Base-by-base conservation (phyloP, 805 yeast species). In the Saccharomycopsis synnaedendra region DNA sequence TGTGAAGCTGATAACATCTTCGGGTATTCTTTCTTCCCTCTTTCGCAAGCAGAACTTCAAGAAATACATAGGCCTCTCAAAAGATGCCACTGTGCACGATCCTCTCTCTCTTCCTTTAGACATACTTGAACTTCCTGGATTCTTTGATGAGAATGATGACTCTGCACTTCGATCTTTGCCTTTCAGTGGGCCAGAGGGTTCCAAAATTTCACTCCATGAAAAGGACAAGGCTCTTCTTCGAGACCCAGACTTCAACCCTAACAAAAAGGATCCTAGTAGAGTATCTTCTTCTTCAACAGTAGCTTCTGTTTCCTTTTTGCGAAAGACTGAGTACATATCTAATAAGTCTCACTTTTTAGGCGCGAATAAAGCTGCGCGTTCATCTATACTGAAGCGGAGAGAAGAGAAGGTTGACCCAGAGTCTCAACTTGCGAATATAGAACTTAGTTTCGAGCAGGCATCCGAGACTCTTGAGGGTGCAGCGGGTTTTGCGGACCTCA, bases 261-360 rank as follows among this genome's bases (percentile, higher is more conserved):
- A 37, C 11, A 47, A 41, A 28, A 42, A 45, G 11, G 72, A 43
- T 11, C 37, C 38, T 38, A 32, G 42, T 11, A 10, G 37, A 10
- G 2, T n/a, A 34, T 8, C 8, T n/a, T 8, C 41, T 39, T 9
- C 19, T 8, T 39, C 33, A 8, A 38, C 33, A 28, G 33, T 30
- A 5, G 27, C 19, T 6, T 8, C 39, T n/a, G 84, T 85, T 9
- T 74, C 85, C n/a, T 89, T 90, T 65, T 72, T 90, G 61, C 80
- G 97, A 68, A 80, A 97, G 67, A 90, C 98, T 0, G 97, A 93
- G 61, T 90, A 90, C 62, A 83, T 87, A 50, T 76, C 95, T 7
- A 78, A 84, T 36, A 80, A 48, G 42, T 46, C 52, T 30, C 44
- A 51, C 36, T 51, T 49, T 32, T 36, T 51, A 30, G 45, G 47